These are phyloP conservation scores for Myriosclerotinia duriaeana DNA, from an alignment of 2,329 filamentous ascomycete species.

Conservation along the genomic window DNA sequence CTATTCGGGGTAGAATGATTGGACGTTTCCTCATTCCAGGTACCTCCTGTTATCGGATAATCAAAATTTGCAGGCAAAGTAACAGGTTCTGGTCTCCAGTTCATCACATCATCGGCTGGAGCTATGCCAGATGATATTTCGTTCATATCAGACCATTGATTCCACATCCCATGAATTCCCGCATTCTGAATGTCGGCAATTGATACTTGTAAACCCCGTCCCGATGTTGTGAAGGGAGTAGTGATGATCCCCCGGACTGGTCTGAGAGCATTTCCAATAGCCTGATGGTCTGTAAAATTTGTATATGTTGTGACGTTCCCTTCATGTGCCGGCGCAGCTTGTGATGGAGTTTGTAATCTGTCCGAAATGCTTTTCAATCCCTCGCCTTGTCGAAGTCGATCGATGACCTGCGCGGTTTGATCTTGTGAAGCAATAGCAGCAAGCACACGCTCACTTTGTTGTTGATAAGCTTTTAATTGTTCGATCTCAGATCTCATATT, in stretches of 20 bases:
- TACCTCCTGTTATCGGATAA: slow-evolving; percentile 50
- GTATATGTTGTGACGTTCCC: slow-evolving; percentile 35
- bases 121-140: background rate
- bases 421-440: slow-evolving; percentile 47
- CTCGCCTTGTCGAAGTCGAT: slow-evolving; percentile 54
- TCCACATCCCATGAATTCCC: slow-evolving; percentile 7
- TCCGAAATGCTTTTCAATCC: slow-evolving; percentile 56
- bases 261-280: slow-evolving; percentile 32
- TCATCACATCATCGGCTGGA: slow-evolving; percentile 36
- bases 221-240: slow-evolving; percentile 49
- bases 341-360: slow-evolving; percentile 47
- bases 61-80: slow-evolving; percentile 42
- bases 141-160: background rate
- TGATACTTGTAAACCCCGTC: slow-evolving; percentile 44
- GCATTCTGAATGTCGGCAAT: slow-evolving; percentile 27
- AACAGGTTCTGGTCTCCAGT: slow-evolving; percentile 33
- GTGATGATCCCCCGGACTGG: slow-evolving; percentile 47
- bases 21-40: slow-evolving; percentile 28
- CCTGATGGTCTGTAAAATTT: slow-evolving; percentile 43
- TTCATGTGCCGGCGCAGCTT: slow-evolving; percentile 34
- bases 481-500: slow-evolving; percentile 61
- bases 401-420: slow-evolving; percentile 50
- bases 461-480: slow-evolving; percentile 53
- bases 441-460: slow-evolving; percentile 55
- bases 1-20: slow-evolving; percentile 24